These are phyloP conservation scores for Corymbia maculata DNA, from an alignment of 345 rosid genomes.

Conservation along the genomic window DNA sequence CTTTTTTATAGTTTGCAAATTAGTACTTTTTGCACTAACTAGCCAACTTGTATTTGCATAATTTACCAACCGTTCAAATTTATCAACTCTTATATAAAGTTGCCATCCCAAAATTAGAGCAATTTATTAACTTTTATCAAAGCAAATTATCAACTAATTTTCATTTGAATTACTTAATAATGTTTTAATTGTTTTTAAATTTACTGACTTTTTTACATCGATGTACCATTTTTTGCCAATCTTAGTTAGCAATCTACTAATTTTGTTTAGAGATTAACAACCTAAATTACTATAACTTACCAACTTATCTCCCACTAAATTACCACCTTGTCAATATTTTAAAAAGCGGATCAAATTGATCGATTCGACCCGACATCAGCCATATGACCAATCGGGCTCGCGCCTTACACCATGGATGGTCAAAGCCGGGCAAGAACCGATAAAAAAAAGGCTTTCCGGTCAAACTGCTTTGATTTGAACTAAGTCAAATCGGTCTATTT, in stretches of 20 bases:
- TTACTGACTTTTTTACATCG: no score
- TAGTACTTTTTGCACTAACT: background rate
- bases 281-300: background rate
- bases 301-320: background rate
- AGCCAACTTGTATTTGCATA: background rate
- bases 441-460: background rate
- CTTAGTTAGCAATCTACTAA: background rate
- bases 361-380: background rate
- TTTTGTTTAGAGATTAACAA: no score
- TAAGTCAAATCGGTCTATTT: background rate
- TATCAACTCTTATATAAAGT: no score
- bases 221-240: rapidly evolving
- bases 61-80: background rate
- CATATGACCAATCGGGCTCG: background rate
- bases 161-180: no score
- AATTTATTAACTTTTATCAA: no score
- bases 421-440: background rate
- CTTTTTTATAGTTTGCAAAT: background rate
- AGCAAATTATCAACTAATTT: background rate
- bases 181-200: no score
- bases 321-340: background rate
- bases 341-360: background rate
- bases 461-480: no score
- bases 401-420: background rate
- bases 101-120: background rate